Base-by-base conservation (phyloP, 495 filamentous ascomycete species). In the Penicillium waksmanii region DNA sequence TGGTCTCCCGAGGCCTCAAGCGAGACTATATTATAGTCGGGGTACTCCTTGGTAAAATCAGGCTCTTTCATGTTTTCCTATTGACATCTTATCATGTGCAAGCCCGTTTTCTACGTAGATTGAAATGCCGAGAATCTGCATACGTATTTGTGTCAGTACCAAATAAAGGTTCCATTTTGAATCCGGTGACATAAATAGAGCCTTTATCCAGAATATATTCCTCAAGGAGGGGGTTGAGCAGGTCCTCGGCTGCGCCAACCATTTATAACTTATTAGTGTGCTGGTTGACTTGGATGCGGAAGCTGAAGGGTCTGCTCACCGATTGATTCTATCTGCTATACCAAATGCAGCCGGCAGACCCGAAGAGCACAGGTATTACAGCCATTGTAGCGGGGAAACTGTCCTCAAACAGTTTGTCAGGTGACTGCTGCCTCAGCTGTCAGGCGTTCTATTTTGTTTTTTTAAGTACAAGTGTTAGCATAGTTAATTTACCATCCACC, bases 301-400 rank as follows among this genome's bases (percentile, higher is more conserved):
- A 55, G n/a, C 40, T 2, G 5, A 43, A 43, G 40, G 40, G 11
- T 48, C 15, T 17, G 33, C 27, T 47, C 34, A 55, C 53, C 53
- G n/a, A 55, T 34, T 15, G 34, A 36, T n/a, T 69, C 46, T 42
- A 77, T 35, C 43, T 75, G 56, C 68, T 62, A 75, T 8, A 77
- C 65, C 21, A 77, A 50, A 61, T 25, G 25, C 11, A 74, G 58
- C 34, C 66, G 61, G 15, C 60, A 58, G 42, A 57, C 61, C n/a
- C 58, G 43, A 13, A 52, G 51, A 17, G 64, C 53, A 40, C 42
- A 67, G 36, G 52, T 64, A 27, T 73, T 66, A 53, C 66, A 72
- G 12, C 66, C 57, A 55, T 66, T n/a, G n/a, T n/a, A n/a, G n/a
- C n/a, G n/a, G n/a, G n/a, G n/a, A n/a, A n/a, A n/a, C n/a, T n/a